phyloP scores from a whole-genome alignment of 2,329 filamentous ascomycete species.

The Plectosphaerella plurivora region DNA sequence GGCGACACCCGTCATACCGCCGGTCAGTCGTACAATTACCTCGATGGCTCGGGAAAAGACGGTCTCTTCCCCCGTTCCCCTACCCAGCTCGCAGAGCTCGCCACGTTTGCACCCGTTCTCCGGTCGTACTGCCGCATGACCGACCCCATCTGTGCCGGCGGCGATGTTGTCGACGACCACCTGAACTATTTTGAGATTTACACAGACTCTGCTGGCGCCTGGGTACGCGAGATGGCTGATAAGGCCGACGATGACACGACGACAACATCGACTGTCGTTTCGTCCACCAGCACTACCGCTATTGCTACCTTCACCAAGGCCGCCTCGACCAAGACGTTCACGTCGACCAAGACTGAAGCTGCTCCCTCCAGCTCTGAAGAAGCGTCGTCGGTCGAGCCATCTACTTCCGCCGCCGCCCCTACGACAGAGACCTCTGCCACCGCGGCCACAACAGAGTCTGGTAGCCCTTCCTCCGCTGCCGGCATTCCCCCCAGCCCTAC shows the following conservation, averaged over 20 bases:
- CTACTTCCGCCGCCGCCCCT: too few species aligned
- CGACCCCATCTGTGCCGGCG: conserved; percentile 34
- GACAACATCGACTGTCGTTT: not conserved
- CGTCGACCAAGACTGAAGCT: too few species aligned
- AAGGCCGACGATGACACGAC: not conserved
- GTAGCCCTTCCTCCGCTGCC: too few species aligned
- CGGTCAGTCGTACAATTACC: conserved; percentile 26
- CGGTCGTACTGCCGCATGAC: conserved; percentile 29
- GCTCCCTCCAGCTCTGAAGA: too few species aligned
- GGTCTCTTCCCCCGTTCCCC: conserved; percentile 6
- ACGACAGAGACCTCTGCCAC: too few species aligned
- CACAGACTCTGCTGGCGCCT: not conserved
- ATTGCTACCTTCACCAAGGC: too few species aligned
- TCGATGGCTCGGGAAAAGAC: conserved; percentile 13
- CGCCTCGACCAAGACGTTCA: too few species aligned
- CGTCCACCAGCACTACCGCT: too few species aligned
- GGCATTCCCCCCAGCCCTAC: too few species aligned
- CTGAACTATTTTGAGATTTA: conserved; percentile 43
- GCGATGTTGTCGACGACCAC: conserved; percentile 24
- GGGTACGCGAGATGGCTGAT: not conserved
- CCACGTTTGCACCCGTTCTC: not conserved
- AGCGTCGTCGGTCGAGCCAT: too few species aligned
- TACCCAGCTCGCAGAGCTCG: conserved; percentile 4
- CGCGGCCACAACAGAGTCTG: too few species aligned
- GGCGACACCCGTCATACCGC: conserved; percentile 28